Evolutionary conservation across 1,284 basidiomycete genomes (phyloP), one percentile per base, ranked within the genome.

Genomic region (Boletus hoseneyae): DNA sequence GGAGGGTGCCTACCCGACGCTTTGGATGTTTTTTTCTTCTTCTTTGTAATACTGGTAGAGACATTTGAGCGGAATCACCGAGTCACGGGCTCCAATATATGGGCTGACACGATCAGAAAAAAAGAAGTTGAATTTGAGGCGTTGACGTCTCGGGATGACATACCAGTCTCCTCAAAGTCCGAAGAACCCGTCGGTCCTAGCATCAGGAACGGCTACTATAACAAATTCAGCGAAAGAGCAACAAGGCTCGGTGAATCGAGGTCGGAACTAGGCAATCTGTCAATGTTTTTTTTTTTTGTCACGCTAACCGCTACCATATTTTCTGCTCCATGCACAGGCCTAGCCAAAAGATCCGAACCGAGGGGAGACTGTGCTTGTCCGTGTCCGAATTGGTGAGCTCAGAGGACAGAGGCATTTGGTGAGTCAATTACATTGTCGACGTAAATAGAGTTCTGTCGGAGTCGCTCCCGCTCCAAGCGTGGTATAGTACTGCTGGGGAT

Each of bases 351-450:
- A 42, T 46, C 40, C 58, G 48, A 58, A 35, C 52, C 48, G 45
- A 46, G 45, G 23, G 23, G 23, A 25, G 23, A 25, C 23, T 30
- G 29, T 11, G 29, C 29, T 30, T 30, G 11, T 30, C 29, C 29
- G 29, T 30, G 10, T 30, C 4, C 4, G 2, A 30, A 12, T 30
- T 30, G 29, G 29, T 30, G 29, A 7, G 23, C 6, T 25, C 6
- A 10, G 29, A 30, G 29, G 29, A 30, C 29, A 30, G 23, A 25
- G 7, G 23, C 23, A 25, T 4, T 16, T n/a, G 33, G 35, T 32
- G n/a, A 27, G 27, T 12, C 27, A 42, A 64, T 60, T 62, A 62
- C 61, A 61, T 50, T 32, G 58, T 48, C 7, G 19, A 57, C 57
- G 59, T 59, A 59, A 59, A 47, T 18, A 46, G 15, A 21, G 30